phyloP scores from a whole-genome alignment of 768 basidiomycete genomes.

The Kwoniella dejecticola region DNA sequence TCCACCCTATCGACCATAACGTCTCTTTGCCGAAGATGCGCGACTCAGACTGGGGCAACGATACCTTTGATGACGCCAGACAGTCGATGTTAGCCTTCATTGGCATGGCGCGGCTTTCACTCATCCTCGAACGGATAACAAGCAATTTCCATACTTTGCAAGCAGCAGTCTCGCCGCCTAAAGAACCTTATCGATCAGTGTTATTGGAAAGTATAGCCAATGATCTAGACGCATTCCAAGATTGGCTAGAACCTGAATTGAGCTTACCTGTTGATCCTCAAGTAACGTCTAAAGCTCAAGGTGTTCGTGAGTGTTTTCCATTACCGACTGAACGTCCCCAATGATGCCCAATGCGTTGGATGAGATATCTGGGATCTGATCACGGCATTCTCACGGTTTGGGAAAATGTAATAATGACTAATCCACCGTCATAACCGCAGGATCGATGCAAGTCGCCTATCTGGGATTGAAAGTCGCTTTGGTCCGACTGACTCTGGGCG shows the following conservation, averaged over 20 bases:
- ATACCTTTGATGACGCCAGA: slow-evolving; percentile 3
- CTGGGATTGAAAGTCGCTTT: slow-evolving; percentile 5
- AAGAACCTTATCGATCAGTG: background rate
- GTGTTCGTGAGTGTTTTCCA: slow-evolving; percentile 16
- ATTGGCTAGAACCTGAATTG: background rate
- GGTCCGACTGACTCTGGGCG: background rate
- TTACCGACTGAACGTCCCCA: too few relatives aligned
- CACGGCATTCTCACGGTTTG: background rate
- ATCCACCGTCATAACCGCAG: too few relatives aligned
- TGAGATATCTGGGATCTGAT: too few relatives aligned
- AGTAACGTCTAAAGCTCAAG: slow-evolving; percentile 6
- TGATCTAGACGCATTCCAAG: slow-evolving; percentile 10
- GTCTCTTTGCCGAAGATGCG: slow-evolving; percentile 21
- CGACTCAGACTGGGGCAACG: slow-evolving; percentile 26
- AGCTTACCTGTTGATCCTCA: background rate
- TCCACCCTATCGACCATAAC: slow-evolving; percentile 17
- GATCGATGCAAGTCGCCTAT: slow-evolving; percentile 6
- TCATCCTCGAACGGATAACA: slow-evolving; percentile 22
- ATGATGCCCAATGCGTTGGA: too few relatives aligned
- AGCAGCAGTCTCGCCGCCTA: slow-evolving; percentile 1
- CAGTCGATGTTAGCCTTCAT: slow-evolving; percentile 27
- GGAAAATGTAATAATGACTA: background rate
- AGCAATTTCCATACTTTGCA: background rate
- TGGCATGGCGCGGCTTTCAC: slow-evolving; percentile 16
- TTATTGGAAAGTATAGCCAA: slow-evolving; percentile 6